Base-by-base conservation (phyloP, 148 eudicot genomes). In the Rheum nobile region DNA sequence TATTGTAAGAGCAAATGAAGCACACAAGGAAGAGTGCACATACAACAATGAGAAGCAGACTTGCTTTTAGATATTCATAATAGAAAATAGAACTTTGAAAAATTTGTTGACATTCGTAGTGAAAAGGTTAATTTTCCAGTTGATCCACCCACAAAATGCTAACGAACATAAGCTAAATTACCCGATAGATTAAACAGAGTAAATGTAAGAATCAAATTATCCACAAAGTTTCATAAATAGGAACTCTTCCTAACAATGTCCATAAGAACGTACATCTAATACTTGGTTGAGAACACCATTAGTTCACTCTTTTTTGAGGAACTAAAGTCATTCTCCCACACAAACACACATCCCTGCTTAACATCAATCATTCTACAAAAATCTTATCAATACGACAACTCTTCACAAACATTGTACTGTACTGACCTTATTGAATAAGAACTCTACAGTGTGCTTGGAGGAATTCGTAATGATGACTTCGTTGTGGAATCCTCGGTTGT, bases 371-470 rank as follows among this genome's bases (percentile, higher is more conserved):
- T 7, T 14, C 8, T 13, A 9, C 0, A 12, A 32, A 28, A 67
- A 28, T 6, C 12, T 67, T 16, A 4, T 2, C n/a, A n/a, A n/a
- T n/a, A n/a, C n/a, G n/a, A n/a, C n/a, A n/a, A n/a, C n/a, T n/a
- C n/a, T n/a, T n/a, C n/a, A n/a, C n/a, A n/a, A n/a, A 32, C 28
- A 26, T 12, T 28, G 37, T 2, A 16, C 11, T 0, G 13, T 10
- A 43, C 17, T 16, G 46, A 87, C 93, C 85, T 85, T 84, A 11
- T 74, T 61, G 14, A 82, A 84, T 4, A 73, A 57, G 73, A 85
- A 82, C 65, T 89, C 90, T 34, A 82, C 75, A n/a, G 84, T 75
- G 75, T 87, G 87, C 78, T 81, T 84, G 50, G 73, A 69, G 12
- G 74, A 67, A 38, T 90, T 86, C 74, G 81, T 82, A 12, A 89